A percentile compares a stretch with the other conserved stretches of the same genome.
Conservation (phyloP, 495 filamentous ascomycete genomes). For the Platismatia glauca region DNA sequence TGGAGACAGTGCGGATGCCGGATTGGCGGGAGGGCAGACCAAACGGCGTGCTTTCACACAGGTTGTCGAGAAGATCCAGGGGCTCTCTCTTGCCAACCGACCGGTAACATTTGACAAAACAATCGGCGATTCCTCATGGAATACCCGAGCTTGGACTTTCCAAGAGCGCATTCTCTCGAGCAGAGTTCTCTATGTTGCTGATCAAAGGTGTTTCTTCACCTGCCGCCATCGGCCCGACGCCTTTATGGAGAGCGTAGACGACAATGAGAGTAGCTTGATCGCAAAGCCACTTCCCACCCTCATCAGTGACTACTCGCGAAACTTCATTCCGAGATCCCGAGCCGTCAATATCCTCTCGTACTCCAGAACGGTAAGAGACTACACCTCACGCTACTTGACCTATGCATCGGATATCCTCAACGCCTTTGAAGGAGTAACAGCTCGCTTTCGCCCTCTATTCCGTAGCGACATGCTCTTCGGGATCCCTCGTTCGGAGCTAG, state of each 20-base stretch:
- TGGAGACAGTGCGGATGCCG: constrained; percentile 12
- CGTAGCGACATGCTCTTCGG: constrained; percentile 20
- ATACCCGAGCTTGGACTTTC: constrained; percentile 24
- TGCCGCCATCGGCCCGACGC: constrained; percentile 23
- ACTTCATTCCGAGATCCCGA: constrained; percentile 12
- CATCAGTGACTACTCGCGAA: not conserved
- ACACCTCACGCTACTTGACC: constrained; percentile 19
- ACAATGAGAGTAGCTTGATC: constrained; percentile 6
- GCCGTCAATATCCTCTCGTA: constrained; percentile 15
- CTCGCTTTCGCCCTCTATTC: constrained; percentile 17
- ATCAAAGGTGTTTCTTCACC: constrained; percentile 32
- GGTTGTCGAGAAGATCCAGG: constrained; percentile 10
- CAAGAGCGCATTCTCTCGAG: constrained; percentile 22
- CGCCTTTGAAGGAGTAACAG: constrained; percentile 17
- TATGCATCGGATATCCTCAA: constrained; percentile 22
- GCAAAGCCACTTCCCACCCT: not conserved
- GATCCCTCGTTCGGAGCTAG: constrained; percentile 17
- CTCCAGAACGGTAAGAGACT: constrained; percentile 5
- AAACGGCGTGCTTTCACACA: constrained; percentile 10
- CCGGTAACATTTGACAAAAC: constrained; percentile 2
- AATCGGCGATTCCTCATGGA: constrained; percentile 16
- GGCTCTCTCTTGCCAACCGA: constrained; percentile 14
- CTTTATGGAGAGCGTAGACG: constrained; percentile 17
- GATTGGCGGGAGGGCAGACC: constrained; percentile 13
- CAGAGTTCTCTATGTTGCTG: constrained; percentile 28